Evolutionary conservation across 139 green algal species (phyloP).

Genomic region (Astrephomene gubernaculifera): DNA sequence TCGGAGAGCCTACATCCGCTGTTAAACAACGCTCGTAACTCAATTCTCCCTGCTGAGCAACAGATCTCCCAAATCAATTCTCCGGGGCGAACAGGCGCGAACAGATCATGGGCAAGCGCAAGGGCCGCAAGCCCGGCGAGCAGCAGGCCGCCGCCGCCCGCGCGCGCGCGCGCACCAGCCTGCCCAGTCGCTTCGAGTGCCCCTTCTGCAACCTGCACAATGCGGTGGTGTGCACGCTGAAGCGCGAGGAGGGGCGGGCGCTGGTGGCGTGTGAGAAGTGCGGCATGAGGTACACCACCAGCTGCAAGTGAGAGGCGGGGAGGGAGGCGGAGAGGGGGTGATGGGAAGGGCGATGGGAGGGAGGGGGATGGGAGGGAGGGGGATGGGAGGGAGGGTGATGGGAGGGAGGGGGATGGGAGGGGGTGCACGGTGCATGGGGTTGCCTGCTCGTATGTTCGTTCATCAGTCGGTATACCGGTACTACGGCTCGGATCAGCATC

Average conservation of each 20-base stretch:
- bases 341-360: too few relatives aligned
- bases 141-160: not conserved
- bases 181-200: constrained; percentile 28
- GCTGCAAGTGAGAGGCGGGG: not conserved
- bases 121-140: not conserved
- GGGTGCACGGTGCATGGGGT: too few relatives aligned
- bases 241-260: constrained; percentile 9
- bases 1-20: too few relatives aligned
- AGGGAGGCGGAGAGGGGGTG: not conserved
- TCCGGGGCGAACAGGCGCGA: not conserved
- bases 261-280: not conserved
- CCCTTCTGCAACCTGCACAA: constrained; percentile 25
- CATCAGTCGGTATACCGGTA: too few relatives aligned
- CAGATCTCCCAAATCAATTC: not conserved
- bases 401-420: too few relatives aligned
- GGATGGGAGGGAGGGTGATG: too few relatives aligned
- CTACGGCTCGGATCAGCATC: too few relatives aligned
- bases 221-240: not conserved
- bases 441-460: too few relatives aligned
- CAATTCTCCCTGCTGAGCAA: too few relatives aligned
- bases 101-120: constrained; percentile 31
- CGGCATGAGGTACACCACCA: constrained; percentile 2
- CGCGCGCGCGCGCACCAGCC: not conserved
- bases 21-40: too few relatives aligned
- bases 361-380: too few relatives aligned